These are phyloP conservation scores for Raphanus hybrid DNA, from an alignment of 441 rosid genomes.

Conservation along the genomic window DNA sequence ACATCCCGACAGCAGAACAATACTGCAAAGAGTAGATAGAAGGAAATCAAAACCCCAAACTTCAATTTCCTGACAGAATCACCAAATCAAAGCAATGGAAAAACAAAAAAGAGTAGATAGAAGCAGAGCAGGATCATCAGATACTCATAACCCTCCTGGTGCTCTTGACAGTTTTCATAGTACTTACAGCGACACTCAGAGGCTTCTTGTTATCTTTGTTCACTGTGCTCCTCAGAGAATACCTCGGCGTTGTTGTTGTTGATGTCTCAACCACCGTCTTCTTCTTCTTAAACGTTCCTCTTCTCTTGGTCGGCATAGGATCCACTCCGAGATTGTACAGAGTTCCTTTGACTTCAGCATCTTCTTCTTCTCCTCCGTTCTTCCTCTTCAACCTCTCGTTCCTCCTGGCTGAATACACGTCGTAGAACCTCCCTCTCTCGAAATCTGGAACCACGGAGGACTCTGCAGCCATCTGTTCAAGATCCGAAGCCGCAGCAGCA, in stretches of 20 bases:
- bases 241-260: conserved; percentile 53
- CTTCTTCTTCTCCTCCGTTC: conserved; percentile 45
- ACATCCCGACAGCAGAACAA: conserved; percentile 10
- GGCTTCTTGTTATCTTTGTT: conserved; percentile 74
- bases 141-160: conserved; percentile 46
- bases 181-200: conserved; percentile 41
- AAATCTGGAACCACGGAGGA: conserved; percentile 50
- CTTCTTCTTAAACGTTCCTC: conserved; percentile 63
- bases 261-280: conserved; percentile 55
- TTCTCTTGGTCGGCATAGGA: conserved; percentile 60
- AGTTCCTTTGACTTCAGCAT: conserved; percentile 32
- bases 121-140: conserved; percentile 35
- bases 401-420: conserved; percentile 79
- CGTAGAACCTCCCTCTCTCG: conserved; percentile 89
- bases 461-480: conserved; percentile 26
- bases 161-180: conserved; percentile 40
- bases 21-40: background rate
- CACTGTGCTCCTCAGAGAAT: conserved; percentile 70
- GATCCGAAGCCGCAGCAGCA: background rate
- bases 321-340: conserved; percentile 70
- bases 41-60: conserved; percentile 20
- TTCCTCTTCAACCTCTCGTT: conserved; percentile 82
- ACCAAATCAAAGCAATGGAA: background rate
- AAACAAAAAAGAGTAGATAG: background rate
- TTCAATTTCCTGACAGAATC: background rate